Evolutionary conservation across 768 basidiomycete species (phyloP), one percentile per base, ranked within the genome.

Genomic region (Mycena indigotica): DNA sequence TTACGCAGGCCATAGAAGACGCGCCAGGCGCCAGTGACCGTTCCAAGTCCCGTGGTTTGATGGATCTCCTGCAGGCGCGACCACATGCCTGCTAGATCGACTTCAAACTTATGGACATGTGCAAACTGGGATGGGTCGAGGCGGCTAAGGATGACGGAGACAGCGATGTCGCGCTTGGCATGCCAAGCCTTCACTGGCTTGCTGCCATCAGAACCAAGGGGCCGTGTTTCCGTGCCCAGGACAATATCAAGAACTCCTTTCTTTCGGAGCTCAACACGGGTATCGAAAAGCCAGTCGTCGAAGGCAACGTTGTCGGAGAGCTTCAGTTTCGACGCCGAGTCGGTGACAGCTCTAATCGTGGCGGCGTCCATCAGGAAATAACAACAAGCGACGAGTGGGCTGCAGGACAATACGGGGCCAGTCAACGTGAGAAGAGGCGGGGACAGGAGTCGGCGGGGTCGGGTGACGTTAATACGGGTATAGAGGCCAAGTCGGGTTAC

Each of bases 101-200:
- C 57, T 46, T 58, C 52, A 24, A 58, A 58, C 2, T 52, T 52
- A 8, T 52, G 52, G 13, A 58, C 25, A 23, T 58, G 57, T 15
- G 52, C 50, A 19, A 53, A 52, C 46, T 58, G 57, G 3, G 57
- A 58, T 16, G 40, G 52, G 29, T 58, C 44, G 28, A 53, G 57
- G 13, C 57, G 44, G 28, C 19, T 16, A 29, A 53, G 51, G 44
- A 58, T 58, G 3, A 51, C 48, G 3, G 52, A 50, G 5, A 46
- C 53, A 28, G 57, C 57, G 17, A 58, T 38, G 17, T 58, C 57
- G 1, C 45, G 52, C 28, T 49, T 52, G 21, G 51, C 12, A 25
- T 39, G 26, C 57, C 57, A 58, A 3, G 52, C 57, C 51, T 58
- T 58, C 28, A 57, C 56, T 15, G 56, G 28, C 56, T 57, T 52